These are phyloP conservation scores for Albizia julibrissin DNA, from an alignment of 306 rosid genomes.

Conservation along the genomic window DNA sequence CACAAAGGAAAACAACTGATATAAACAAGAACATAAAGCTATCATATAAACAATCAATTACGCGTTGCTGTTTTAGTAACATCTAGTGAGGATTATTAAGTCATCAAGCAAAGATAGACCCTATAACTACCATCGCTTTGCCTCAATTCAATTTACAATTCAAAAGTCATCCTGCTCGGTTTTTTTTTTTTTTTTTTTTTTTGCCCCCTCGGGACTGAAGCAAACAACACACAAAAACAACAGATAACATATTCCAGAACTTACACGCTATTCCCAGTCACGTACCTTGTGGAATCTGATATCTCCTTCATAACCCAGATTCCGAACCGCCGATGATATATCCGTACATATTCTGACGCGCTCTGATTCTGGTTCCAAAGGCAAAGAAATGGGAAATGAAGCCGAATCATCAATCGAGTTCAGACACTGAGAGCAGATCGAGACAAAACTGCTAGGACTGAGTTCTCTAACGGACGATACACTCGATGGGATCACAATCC, in stretches of 20 bases:
- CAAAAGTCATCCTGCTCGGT: neutral
- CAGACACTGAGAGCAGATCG: constrained; percentile 56
- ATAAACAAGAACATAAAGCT: neutral
- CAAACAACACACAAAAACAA: neutral
- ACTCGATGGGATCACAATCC: constrained; percentile 41
- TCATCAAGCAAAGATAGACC: neutral
- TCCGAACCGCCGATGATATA: constrained; percentile 47
- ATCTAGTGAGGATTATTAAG: neutral
- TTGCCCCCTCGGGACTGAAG: constrained; percentile 18
- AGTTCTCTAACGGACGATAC: constrained; percentile 44
- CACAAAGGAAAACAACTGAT: neutral
- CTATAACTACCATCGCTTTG: neutral
- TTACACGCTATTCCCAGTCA: neutral
- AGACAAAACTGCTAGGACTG: constrained; percentile 39
- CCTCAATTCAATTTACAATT: constrained; percentile 20
- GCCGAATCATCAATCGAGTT: constrained; percentile 35
- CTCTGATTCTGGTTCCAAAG: constrained; percentile 49
- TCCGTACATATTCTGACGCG: constrained; percentile 52
- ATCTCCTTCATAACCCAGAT: constrained; percentile 56
- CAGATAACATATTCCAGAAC: neutral
- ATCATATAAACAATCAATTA: neutral
- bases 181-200: neutral
- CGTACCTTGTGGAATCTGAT: constrained; percentile 61
- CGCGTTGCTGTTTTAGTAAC: neutral
- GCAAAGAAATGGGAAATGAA: constrained; percentile 46